These are phyloP conservation scores for Strobilomyces confusus DNA, from an alignment of 768 basidiomycete species.

Conservation along the genomic window DNA sequence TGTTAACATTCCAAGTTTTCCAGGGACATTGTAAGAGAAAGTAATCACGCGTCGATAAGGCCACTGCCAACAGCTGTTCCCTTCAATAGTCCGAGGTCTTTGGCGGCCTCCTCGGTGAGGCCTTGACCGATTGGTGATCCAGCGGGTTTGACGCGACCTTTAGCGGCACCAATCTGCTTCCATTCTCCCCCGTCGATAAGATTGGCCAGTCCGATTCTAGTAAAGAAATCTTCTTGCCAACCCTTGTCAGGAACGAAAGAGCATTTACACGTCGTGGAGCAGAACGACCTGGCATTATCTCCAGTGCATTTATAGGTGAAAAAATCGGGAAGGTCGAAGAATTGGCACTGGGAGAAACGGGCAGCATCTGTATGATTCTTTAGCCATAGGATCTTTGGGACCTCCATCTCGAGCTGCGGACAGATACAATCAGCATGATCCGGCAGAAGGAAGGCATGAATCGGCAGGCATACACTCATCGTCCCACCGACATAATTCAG, in stretches of 20 bases:
- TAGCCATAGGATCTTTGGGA: conserved; percentile 96
- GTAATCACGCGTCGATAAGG: conserved; percentile 85
- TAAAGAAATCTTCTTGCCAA: conserved; percentile 89
- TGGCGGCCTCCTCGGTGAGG: conserved; percentile 71
- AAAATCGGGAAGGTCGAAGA: conserved; percentile 93
- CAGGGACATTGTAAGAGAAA: not conserved
- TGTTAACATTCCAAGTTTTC: not conserved
- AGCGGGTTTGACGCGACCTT: conserved; percentile 70
- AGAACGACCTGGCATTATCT: conserved; percentile 70
- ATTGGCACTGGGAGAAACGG: conserved; percentile 72
- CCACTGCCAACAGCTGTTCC: conserved; percentile 93
- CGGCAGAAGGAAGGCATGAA: not conserved
- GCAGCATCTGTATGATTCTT: conserved; percentile 78
- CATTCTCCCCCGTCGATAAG: conserved; percentile 63
- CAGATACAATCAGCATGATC: conserved; percentile 4
- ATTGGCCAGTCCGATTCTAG: conserved; percentile 73
- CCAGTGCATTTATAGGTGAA: conserved; percentile 90
- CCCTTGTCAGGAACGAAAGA: conserved; percentile 84
- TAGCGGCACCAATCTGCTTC: conserved; percentile 66
- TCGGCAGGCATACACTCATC: conserved; percentile 68
- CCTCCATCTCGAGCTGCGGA: conserved; percentile 90
- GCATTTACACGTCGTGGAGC: conserved; percentile 96
- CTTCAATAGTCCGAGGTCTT: conserved; percentile 77
- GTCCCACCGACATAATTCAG: conserved; percentile 94
- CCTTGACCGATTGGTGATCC: conserved; percentile 83